Conservation (phyloP, 176 grass and related monocot genomes). For the Aegilops sharonensis region DNA sequence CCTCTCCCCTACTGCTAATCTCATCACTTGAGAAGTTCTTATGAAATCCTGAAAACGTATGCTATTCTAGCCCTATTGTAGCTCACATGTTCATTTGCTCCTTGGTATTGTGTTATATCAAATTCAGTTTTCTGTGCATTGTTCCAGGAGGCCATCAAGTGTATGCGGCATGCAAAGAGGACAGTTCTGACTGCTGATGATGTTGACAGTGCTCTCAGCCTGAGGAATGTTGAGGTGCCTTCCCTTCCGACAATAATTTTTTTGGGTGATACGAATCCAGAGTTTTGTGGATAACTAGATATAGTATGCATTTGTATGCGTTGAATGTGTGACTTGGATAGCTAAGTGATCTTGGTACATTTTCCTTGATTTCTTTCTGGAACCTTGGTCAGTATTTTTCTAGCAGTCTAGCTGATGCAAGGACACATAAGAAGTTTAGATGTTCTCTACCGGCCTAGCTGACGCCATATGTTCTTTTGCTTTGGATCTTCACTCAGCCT, state of each 20-base stretch:
- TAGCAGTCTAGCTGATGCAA: not conserved
- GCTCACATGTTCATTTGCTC: not conserved
- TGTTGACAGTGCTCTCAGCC: constrained; percentile 85
- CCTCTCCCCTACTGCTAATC: not conserved
- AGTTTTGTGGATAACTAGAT: not conserved
- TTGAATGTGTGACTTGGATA: not conserved
- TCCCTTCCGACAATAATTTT: not conserved
- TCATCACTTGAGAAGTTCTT: not conserved
- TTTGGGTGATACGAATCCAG: not conserved
- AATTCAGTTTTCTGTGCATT: constrained; percentile 12
- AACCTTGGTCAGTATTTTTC: not conserved
- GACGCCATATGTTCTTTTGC: constrained; percentile 1
- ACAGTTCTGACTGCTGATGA: constrained; percentile 75
- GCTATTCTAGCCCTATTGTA: not conserved
- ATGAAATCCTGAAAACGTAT: not conserved
- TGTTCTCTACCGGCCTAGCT: not conserved
- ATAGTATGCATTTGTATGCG: not conserved
- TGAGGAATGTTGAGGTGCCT: constrained; percentile 90
- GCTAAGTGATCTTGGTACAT: not conserved
- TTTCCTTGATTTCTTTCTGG: not conserved
- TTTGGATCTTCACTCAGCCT: constrained; percentile 55
- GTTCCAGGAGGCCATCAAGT: constrained; percentile 86
- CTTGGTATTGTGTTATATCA: not conserved
- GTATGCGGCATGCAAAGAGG: constrained; percentile 92
- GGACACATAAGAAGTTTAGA: not conserved